Percentiles rank a stretch among this genome's conserved stretches.
These are phyloP conservation scores for Leishmania tropica DNA, from an alignment of 208 protist genomes.

Conservation along the genomic window DNA sequence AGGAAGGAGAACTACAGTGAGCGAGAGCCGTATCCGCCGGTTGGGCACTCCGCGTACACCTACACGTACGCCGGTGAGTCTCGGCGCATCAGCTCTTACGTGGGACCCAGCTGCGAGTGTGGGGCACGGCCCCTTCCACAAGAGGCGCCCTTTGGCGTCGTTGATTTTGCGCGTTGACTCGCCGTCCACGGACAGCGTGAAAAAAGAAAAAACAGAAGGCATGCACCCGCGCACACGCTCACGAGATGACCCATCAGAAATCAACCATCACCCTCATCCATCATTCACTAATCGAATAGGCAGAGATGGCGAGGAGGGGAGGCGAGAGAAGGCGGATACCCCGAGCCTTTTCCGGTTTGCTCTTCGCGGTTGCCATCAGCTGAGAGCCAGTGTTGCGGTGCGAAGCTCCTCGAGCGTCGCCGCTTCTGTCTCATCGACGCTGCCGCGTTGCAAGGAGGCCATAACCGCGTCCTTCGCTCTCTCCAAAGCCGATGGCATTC, in stretches of 20 bases:
- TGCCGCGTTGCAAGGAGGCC: conserved; percentile 37
- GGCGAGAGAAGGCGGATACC: neutral
- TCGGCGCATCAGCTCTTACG: neutral
- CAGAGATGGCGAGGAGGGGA: neutral
- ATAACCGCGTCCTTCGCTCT: conserved; percentile 43
- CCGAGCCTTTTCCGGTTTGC: neutral
- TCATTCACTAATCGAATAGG: neutral
- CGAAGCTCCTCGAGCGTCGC: conserved; percentile 46
- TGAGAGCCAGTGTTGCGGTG: conserved; percentile 22
- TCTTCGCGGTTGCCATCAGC: neutral
- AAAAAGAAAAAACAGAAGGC: neutral
- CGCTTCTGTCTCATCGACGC: conserved; percentile 25
- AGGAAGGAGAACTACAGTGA: neutral
- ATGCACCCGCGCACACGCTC: neutral
- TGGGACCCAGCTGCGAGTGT: neutral
- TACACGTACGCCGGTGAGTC: neutral
- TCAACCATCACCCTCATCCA: neutral
- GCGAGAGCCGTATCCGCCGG: neutral
- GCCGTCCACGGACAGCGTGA: neutral
- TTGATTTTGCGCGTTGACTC: no score
- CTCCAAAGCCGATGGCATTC: conserved; percentile 30
- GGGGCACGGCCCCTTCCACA: no score
- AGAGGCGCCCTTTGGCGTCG: no score
- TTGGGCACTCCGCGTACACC: neutral
- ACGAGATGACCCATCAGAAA: neutral